Conservation (phyloP, 441 rosid species). For the Hura crepitans region DNA sequence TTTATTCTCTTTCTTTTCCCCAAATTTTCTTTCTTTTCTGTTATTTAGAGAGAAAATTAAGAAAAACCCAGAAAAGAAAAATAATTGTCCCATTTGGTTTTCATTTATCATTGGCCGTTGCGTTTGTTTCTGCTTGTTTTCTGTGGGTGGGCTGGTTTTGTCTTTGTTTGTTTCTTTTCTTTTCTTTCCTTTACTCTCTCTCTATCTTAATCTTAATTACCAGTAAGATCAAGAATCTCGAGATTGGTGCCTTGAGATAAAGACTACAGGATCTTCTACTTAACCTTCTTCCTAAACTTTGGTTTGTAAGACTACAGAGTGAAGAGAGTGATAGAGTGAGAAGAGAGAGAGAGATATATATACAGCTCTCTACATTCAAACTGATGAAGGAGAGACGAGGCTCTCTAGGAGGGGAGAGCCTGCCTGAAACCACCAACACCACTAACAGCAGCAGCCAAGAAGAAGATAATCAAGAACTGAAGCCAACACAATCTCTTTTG, state of each 20-base stretch:
- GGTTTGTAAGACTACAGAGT: neutral
- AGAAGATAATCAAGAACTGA: constrained; percentile 25
- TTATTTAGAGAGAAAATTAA: neutral
- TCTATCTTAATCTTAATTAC: neutral
- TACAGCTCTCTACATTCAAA: neutral
- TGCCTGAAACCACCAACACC: constrained; percentile 34
- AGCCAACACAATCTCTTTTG: neutral
- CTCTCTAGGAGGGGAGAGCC: constrained; percentile 72
- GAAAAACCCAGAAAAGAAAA: neutral
- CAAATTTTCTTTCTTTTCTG: constrained; percentile 3
- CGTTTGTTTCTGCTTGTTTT: constrained; percentile 13
- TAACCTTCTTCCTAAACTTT: constrained; percentile 1
- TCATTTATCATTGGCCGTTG: constrained; percentile 22
- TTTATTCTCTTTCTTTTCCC: constrained; percentile 19
- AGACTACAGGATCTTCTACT: constrained; percentile 26
- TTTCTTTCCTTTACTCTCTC: neutral
- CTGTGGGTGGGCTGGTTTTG: constrained; percentile 24
- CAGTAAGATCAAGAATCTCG: constrained; percentile 34
- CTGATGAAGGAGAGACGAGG: constrained; percentile 59
- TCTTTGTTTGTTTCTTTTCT: neutral
- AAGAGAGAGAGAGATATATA: neutral
- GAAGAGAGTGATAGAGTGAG: neutral
- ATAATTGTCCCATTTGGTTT: constrained; percentile 18
- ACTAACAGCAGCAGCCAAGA: constrained; percentile 17
- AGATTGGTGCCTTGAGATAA: constrained; percentile 48